Percentiles rank a stretch among this genome's conserved stretches.
These are phyloP conservation scores for Dysphania ambrosioides DNA, from an alignment of 148 eudicot genomes.

Conservation along the genomic window DNA sequence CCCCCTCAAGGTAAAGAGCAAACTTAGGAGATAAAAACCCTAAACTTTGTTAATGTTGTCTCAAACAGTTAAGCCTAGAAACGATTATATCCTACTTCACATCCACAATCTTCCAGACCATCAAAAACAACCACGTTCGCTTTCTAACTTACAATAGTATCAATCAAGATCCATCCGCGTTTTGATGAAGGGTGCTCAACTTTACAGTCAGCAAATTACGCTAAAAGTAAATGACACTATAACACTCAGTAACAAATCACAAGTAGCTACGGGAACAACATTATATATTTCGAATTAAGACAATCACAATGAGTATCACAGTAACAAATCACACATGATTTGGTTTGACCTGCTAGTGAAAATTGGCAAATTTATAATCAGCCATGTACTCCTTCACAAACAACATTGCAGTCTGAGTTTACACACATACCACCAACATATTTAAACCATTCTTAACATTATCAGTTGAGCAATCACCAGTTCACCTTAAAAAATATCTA, in stretches of 20 bases:
- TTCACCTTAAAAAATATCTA: background rate
- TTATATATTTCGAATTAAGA: background rate
- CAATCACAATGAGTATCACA: background rate
- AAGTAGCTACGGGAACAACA: background rate
- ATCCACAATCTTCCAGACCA: background rate
- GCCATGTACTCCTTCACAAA: background rate
- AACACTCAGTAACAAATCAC: background rate
- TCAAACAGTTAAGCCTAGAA: too few species aligned
- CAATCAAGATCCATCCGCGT: background rate
- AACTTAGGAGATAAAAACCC: too few species aligned
- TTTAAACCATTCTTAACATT: background rate
- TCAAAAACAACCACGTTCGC: too few species aligned
- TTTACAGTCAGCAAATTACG: background rate
- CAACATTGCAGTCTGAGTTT: background rate
- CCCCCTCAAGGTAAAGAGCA: too few species aligned
- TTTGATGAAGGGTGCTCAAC: background rate
- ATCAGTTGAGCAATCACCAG: background rate
- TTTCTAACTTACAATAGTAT: too few species aligned
- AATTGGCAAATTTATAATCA: background rate
- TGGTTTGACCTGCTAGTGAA: background rate
- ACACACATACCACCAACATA: background rate
- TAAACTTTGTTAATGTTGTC: too few species aligned
- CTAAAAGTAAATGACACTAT: background rate
- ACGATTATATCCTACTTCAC: background rate
- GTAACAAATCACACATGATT: background rate